Conservation (phyloP, 495 filamentous ascomycete species). For the Xylaria bambusicola region DNA sequence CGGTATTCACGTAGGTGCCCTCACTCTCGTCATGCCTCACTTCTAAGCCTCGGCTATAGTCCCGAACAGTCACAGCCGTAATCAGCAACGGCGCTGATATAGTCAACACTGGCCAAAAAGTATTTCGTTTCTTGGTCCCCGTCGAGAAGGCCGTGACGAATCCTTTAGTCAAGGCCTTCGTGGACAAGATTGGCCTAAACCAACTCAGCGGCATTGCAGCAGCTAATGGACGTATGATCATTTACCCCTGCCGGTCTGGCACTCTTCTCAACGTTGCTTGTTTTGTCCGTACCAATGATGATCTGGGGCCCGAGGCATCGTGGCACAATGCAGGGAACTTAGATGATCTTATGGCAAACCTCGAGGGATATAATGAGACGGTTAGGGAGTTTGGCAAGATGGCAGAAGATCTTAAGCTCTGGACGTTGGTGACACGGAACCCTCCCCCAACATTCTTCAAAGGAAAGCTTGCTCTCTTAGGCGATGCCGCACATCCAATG, state of each 20-base stretch:
- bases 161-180: not conserved
- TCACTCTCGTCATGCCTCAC: not conserved
- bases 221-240: not conserved
- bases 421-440: conserved; percentile 44
- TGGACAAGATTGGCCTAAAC: not conserved
- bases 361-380: not conserved
- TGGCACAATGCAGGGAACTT: conserved; percentile 5
- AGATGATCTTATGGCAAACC: not conserved
- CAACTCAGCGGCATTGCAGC: not conserved
- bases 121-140: conserved; percentile 4
- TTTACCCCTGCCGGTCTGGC: conserved; percentile 11
- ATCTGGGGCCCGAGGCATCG: not conserved
- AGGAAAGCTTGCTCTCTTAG: conserved; percentile 45
- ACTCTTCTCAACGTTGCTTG: conserved; percentile 3
- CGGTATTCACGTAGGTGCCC: conserved; percentile 44
- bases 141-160: not conserved
- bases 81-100: not conserved
- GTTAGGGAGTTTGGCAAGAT: conserved; percentile 20
- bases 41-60: not conserved
- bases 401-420: conserved; percentile 47
- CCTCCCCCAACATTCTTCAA: conserved; percentile 40
- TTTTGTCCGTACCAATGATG: not conserved
- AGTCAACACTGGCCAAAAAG: not conserved
- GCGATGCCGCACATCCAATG: conserved; percentile 57
- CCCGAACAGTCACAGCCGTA: not conserved